Evolutionary conservation across 129 eudicot genomes (phyloP).

Genomic region (Flaveria brownii): DNA sequence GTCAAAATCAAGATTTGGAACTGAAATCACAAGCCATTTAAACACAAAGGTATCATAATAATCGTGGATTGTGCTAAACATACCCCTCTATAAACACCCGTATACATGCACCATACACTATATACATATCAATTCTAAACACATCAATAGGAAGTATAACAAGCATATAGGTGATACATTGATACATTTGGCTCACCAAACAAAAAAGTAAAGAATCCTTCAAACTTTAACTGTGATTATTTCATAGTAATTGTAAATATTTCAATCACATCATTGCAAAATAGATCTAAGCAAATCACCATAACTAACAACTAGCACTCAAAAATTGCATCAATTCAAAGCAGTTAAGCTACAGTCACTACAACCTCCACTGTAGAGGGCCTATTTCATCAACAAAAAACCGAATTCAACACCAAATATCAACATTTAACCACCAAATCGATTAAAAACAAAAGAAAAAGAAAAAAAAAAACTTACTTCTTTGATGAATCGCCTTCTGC

Average conservation of each 20-base stretch:
- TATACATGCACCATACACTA: too few relatives aligned
- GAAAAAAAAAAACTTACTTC: constrained; percentile 46
- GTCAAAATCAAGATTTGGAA: not conserved
- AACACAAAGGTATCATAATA: not conserved
- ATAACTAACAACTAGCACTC: not conserved
- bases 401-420: not conserved
- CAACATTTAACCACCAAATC: not conserved
- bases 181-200: too few relatives aligned
- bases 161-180: not conserved
- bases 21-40: not conserved
- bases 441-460: not conserved
- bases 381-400: not conserved
- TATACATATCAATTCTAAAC: too few relatives aligned
- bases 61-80: too few relatives aligned
- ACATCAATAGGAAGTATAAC: not conserved
- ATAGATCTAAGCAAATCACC: not conserved
- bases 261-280: not conserved
- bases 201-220: too few relatives aligned
- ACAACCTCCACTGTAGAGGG: too few relatives aligned
- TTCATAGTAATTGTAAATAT: not conserved
- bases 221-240: not conserved
- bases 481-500: constrained; percentile 86
- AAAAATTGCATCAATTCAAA: not conserved
- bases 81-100: too few relatives aligned
- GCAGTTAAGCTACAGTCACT: too few relatives aligned